Evolutionary conservation across 2,329 filamentous ascomycete species (phyloP).

Genomic region (Talaromyces pinophilus): DNA sequence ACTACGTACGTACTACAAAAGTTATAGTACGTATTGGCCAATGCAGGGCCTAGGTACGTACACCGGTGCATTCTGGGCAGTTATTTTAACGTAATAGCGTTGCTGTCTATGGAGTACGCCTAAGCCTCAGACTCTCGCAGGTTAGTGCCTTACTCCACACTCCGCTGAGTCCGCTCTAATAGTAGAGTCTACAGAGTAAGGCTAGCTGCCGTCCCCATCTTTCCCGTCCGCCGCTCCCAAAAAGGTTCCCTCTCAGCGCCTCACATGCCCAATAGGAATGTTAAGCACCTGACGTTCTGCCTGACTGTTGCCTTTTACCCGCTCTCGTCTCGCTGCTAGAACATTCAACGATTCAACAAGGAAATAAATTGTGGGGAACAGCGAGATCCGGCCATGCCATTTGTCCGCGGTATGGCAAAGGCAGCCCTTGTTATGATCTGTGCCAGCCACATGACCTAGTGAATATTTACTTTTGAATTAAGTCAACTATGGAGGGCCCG

Average conservation of each 20-base stretch:
- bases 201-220: not conserved
- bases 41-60: constrained; percentile 1
- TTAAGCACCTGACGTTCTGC: not conserved
- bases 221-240: not conserved
- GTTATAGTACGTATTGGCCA: not conserved
- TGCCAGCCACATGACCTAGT: constrained; percentile 16
- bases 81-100: constrained; percentile 7
- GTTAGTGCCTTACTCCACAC: not conserved
- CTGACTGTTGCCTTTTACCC: not conserved
- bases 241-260: not conserved
- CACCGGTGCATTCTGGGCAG: not conserved
- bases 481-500: constrained; percentile 7
- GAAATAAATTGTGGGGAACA: constrained; percentile 11
- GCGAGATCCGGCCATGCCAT: not conserved
- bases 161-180: not conserved
- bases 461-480: constrained; percentile 8
- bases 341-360: not conserved
- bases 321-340: not conserved
- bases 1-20: no score
- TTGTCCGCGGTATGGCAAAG: constrained; percentile 4
- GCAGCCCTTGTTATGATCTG: constrained; percentile 14
- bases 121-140: not conserved
- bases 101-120: not conserved
- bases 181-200: no score
- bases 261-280: constrained; percentile 10